Evolutionary conservation across 2,329 filamentous ascomycete species (phyloP), one percentile per base, ranked within the genome.

Genomic region (Tolypocladium ovalisporum): DNA sequence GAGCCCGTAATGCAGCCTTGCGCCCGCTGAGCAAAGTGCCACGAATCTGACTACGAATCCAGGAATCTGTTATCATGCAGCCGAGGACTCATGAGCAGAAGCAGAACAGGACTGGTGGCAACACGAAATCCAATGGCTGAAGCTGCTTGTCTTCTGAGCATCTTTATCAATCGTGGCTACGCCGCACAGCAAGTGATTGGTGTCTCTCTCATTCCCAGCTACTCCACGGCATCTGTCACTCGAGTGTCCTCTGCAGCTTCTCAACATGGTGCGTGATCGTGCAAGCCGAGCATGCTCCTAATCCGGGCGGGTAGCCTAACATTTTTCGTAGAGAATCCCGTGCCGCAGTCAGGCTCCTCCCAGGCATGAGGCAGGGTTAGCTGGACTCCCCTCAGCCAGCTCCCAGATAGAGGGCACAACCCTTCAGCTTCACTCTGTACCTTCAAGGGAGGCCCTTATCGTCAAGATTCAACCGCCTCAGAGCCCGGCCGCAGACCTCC

Each of bases 401-500:
- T 56, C n/a, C 2, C 57, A 62, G 5, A 53, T 37, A 17, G 61
- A 57, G 1, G 13, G 36, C n/a, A 24, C 49, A 51, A 40, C 62
- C n/a, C 60, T 72, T n/a, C 61, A 62, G n/a, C 68, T 80, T 7
- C 73, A 79, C 54, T 70, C 75, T 0, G 58, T 79, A 4, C 61
- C 70, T 0, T 63, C 65, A 3, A 62, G 64, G 2, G 68, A 76
- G 12, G 75, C 75, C 1, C 63, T 82, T 1, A 55, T 82, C 4
- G 65, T 81, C 61, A 77, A 73, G 52, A 67, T 83, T 13, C 66
- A 73, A 5, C 76, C 79, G 0, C 80, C 79, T 0, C 66, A 47
- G 3, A 56, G 65, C 8, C 76, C 77, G 1, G 34, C 44, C 0
- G 22, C 62, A 2, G 27, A 61, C 0, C 59, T 70, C 0, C 57